Percentiles rank a stretch among this genome's conserved stretches.
Conservation (phyloP, 2,329 filamentous ascomycete species). For the Orbilia brochopaga region DNA sequence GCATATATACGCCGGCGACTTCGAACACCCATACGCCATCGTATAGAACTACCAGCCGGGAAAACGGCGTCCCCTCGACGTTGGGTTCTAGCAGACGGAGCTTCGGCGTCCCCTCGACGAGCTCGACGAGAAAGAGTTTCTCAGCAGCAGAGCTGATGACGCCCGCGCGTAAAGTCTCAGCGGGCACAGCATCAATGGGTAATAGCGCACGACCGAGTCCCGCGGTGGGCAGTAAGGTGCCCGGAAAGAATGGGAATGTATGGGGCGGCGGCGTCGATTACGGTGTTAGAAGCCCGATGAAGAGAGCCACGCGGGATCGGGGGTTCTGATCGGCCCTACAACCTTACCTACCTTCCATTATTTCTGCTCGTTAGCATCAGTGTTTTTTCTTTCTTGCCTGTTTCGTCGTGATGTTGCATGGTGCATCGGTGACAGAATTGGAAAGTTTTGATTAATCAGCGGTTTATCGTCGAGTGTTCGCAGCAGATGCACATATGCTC, state of each 20-base stretch:
- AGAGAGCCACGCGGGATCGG: slow-evolving; percentile 28
- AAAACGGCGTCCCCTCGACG: slow-evolving; percentile 19
- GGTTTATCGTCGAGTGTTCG: too few species aligned
- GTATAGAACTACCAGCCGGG: not conserved
- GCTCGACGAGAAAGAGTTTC: slow-evolving; percentile 28
- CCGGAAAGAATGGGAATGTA: slow-evolving; percentile 41
- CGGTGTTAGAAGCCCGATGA: slow-evolving; percentile 40
- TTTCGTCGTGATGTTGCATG: too few species aligned
- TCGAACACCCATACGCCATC: slow-evolving; percentile 8
- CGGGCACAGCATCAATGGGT: not conserved
- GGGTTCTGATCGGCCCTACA: slow-evolving; percentile 11
- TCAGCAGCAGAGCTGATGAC: slow-evolving; percentile 36
- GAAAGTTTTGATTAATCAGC: too few species aligned
- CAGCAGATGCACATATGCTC: not conserved
- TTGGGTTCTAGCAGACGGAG: slow-evolving; percentile 15
- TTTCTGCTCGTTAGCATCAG: not conserved
- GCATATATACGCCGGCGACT: slow-evolving; percentile 2
- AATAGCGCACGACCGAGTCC: not conserved
- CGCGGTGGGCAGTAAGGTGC: slow-evolving; percentile 9
- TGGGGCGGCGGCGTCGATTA: slow-evolving; percentile 46
- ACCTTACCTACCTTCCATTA: slow-evolving; percentile 1
- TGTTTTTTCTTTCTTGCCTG: too few species aligned
- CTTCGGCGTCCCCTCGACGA: slow-evolving; percentile 25
- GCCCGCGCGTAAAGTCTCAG: slow-evolving; percentile 30
- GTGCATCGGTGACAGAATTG: too few species aligned